These are phyloP conservation scores for Acrocalymma vagum DNA, from an alignment of 2,329 filamentous ascomycete genomes.

Conservation along the genomic window DNA sequence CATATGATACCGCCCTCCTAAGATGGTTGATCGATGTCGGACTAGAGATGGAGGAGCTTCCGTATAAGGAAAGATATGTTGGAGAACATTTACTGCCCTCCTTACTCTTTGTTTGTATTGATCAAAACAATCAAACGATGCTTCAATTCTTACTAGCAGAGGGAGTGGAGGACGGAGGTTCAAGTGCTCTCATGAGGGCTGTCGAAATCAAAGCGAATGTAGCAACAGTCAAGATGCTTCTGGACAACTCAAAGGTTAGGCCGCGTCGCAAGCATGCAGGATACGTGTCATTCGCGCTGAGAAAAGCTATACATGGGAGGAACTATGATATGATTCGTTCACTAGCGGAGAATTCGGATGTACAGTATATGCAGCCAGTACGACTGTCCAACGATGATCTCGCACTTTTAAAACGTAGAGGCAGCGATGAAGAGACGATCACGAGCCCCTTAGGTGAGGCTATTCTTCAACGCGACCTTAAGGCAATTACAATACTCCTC, in stretches of 20 bases:
- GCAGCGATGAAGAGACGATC: neutral
- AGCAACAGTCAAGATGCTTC: neutral
- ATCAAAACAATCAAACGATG: neutral
- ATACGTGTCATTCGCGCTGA: slow-evolving; percentile 8
- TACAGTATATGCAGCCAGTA: neutral
- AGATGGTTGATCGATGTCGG: neutral
- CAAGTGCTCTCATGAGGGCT: neutral
- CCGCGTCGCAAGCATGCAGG: no score
- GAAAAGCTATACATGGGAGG: slow-evolving; percentile 3
- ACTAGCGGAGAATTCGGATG: neutral
- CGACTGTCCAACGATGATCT: no score
- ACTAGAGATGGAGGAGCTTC: neutral
- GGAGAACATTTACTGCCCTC: neutral
- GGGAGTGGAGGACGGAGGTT: slow-evolving; percentile 1
- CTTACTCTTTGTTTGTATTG: neutral
- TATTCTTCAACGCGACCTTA: neutral
- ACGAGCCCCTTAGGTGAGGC: slow-evolving; percentile 10
- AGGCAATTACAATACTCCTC: slow-evolving; percentile 5
- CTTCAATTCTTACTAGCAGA: slow-evolving; percentile 1
- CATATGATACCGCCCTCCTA: neutral
- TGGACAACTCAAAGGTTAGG: neutral
- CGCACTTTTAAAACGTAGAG: neutral
- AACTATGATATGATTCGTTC: slow-evolving; percentile 1
- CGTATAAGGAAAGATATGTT: neutral
- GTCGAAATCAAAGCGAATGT: neutral